Percentiles rank a stretch among this genome's conserved stretches.
phyloP scores from a whole-genome alignment of 2,329 filamentous ascomycete species.

The Ophiosphaerella korrae region DNA sequence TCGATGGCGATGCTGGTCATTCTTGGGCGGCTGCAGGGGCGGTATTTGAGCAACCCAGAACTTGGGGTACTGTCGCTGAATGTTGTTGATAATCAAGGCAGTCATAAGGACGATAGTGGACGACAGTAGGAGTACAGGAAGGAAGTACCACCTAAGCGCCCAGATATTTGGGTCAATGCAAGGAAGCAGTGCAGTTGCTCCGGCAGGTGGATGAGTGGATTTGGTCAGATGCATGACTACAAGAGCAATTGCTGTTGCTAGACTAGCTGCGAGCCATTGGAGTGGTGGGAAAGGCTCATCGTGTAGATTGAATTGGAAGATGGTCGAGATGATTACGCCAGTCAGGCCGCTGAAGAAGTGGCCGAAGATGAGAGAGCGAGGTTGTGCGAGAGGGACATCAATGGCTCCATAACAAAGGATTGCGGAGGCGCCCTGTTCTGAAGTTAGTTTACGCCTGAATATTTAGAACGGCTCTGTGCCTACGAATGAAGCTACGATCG shows the following conservation, averaged over 20 bases:
- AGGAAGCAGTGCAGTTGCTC: constrained; percentile 53
- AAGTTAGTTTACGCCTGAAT: constrained; percentile 7
- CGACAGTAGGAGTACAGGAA: constrained; percentile 50
- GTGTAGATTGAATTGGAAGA: constrained; percentile 48
- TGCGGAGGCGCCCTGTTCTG: constrained; percentile 49
- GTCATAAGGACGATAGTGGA: constrained; percentile 47
- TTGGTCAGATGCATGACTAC: constrained; percentile 55
- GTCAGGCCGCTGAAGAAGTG: constrained; percentile 52
- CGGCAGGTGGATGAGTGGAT: constrained; percentile 55
- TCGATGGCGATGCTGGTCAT: constrained; percentile 4
- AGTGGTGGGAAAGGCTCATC: constrained; percentile 33
- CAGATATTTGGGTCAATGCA: constrained; percentile 47
- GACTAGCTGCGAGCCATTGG: constrained; percentile 51
- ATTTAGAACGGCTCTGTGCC: constrained; percentile 7
- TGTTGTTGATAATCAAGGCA: constrained; percentile 52
- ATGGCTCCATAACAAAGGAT: constrained; percentile 55
- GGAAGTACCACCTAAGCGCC: constrained; percentile 50
- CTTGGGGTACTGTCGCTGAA: constrained; percentile 52
- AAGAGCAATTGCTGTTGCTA: constrained; percentile 50
- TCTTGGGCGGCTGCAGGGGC: constrained; percentile 22
- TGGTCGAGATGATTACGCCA: constrained; percentile 52
- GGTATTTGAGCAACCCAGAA: constrained; percentile 52
- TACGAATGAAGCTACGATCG: constrained; percentile 50
- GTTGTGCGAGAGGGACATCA: constrained; percentile 53
- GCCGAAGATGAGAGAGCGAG: constrained; percentile 51